These are phyloP conservation scores for Rhizophora mangle DNA, from an alignment of 345 rosid species.

Conservation along the genomic window DNA sequence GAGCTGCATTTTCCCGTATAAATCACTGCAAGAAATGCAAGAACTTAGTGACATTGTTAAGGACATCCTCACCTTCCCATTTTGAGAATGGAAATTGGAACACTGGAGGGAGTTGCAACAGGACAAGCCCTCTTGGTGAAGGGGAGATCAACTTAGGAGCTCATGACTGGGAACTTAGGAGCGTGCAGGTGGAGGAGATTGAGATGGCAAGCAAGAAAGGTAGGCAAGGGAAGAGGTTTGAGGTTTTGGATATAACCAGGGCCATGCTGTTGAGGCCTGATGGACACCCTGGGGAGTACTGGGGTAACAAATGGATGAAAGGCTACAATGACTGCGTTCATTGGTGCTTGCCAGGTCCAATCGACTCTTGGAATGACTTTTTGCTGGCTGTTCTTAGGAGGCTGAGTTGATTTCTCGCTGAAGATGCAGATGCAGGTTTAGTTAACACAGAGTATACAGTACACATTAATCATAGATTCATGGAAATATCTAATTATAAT, in stretches of 20 bases:
- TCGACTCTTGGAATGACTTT: slow-evolving; percentile 76
- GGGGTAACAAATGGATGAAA: slow-evolving; percentile 81
- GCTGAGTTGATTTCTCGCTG: not conserved
- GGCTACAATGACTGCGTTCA: slow-evolving; percentile 80
- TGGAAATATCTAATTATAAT: not conserved
- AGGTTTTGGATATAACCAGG: slow-evolving; percentile 53
- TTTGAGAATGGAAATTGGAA: slow-evolving; percentile 84
- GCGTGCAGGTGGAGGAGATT: slow-evolving; percentile 50
- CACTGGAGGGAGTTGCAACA: slow-evolving; percentile 62
- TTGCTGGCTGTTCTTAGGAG: slow-evolving; percentile 42
- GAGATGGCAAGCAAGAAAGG: slow-evolving; percentile 21
- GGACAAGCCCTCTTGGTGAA: slow-evolving; percentile 47
- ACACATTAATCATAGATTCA: not conserved
- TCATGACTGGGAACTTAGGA: slow-evolving; percentile 50
- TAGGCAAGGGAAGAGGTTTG: slow-evolving; percentile 38
- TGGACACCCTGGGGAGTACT: slow-evolving; percentile 66
- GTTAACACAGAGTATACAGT: not conserved
- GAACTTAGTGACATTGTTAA: slow-evolving; percentile 36
- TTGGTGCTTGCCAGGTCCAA: slow-evolving; percentile 91
- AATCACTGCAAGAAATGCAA: slow-evolving; percentile 36
- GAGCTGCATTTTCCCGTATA: slow-evolving; percentile 45
- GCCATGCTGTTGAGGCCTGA: slow-evolving; percentile 81
- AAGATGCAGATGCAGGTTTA: not conserved
- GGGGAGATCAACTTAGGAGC: slow-evolving; percentile 18
- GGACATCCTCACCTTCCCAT: slow-evolving; percentile 88